Evolutionary conservation across 202 grass and related monocot species (phyloP).

Genomic region (Carex arenaria): DNA sequence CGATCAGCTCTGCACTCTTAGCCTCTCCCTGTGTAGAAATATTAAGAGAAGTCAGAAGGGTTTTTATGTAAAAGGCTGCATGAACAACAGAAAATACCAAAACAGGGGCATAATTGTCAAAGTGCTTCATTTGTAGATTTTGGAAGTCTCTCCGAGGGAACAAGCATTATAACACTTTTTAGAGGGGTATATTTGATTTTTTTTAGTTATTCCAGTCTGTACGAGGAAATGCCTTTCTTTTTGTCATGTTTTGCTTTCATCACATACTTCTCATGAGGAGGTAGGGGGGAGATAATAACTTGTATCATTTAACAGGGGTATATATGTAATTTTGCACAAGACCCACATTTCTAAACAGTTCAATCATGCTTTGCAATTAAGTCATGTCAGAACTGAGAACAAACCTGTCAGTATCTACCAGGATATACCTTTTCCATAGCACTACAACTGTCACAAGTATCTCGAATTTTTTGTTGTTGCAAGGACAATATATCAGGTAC

Average conservation of each 20-base stretch:
- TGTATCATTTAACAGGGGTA: not conserved
- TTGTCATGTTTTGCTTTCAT: not conserved
- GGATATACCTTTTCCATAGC: not conserved
- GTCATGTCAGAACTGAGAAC: not conserved
- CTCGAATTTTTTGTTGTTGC: not conserved
- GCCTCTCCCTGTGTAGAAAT: constrained; percentile 74
- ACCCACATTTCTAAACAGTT: not conserved
- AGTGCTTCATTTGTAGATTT: not conserved
- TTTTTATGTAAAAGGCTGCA: not conserved
- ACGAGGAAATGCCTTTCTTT: not conserved
- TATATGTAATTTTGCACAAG: not conserved
- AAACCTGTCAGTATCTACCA: not conserved
- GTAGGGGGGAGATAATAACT: too few species aligned
- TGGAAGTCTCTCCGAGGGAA: not conserved
- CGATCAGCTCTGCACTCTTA: constrained; percentile 96
- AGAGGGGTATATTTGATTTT: not conserved
- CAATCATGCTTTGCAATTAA: not conserved
- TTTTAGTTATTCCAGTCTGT: not conserved
- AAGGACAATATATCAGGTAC: not conserved
- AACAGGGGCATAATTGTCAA: not conserved
- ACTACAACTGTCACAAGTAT: not conserved
- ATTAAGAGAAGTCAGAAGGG: not conserved
- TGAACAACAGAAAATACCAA: not conserved
- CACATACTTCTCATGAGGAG: too few species aligned
- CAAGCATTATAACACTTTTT: not conserved